phyloP scores from a whole-genome alignment of 2,329 filamentous ascomycete genomes.

The Fusarium goolgardi region DNA sequence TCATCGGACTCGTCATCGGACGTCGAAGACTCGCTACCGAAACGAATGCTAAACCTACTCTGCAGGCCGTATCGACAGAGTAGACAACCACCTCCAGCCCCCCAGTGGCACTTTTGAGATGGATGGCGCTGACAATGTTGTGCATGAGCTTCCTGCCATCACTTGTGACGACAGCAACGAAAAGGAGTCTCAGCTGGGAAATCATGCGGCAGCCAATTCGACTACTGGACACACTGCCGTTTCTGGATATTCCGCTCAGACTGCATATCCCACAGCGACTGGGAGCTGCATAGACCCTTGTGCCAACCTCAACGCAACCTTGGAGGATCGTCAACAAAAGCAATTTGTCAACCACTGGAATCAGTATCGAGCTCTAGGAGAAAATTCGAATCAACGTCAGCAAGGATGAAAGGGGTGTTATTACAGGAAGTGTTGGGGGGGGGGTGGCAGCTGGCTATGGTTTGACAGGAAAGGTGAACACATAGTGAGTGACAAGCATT shows the following conservation, averaged over 20 bases:
- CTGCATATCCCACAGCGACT: conserved; percentile 21
- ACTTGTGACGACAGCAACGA: conserved; percentile 25
- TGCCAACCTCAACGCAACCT: conserved; percentile 51
- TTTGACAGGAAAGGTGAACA: neutral
- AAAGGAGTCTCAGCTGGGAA: conserved; percentile 15
- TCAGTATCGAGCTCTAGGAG: conserved; percentile 47
- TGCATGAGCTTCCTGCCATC: conserved; percentile 51
- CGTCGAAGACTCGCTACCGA: conserved; percentile 1
- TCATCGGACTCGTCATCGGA: conserved; percentile 6
- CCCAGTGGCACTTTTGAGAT: conserved; percentile 52
- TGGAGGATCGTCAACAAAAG: conserved; percentile 47
- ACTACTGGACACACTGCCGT: conserved; percentile 14
- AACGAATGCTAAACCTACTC: conserved; percentile 29
- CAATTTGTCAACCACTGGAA: conserved; percentile 55
- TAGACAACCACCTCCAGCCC: conserved; percentile 45
- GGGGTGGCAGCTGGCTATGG: neutral
- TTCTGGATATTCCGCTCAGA: conserved; percentile 13
- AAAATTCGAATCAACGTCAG: conserved; percentile 2
- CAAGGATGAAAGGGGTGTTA: neutral
- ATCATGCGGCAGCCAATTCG: conserved; percentile 8
- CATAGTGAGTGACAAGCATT: conserved; percentile 35
- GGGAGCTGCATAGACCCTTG: conserved; percentile 46
- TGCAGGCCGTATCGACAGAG: conserved; percentile 51
- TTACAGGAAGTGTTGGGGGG: neutral
- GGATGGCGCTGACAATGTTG: conserved; percentile 50